These are phyloP conservation scores for Colletotrichum spinosum DNA, from an alignment of 2,329 filamentous ascomycete genomes.

Conservation along the genomic window DNA sequence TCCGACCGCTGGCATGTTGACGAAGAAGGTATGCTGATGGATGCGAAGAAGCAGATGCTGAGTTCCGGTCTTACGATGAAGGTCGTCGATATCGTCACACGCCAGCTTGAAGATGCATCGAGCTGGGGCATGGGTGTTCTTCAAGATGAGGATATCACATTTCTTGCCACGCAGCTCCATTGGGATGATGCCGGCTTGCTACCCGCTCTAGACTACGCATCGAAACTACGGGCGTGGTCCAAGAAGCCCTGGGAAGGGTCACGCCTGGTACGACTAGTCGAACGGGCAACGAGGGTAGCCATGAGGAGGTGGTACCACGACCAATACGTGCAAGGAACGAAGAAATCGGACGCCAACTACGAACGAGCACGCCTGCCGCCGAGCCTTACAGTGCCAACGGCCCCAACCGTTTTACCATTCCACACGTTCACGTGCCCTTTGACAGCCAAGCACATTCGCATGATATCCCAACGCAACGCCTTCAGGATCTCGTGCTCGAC, in stretches of 20 bases:
- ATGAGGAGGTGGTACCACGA: slow-evolving; percentile 92
- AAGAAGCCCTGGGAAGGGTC: slow-evolving; percentile 89
- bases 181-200: slow-evolving; percentile 51
- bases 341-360: slow-evolving; percentile 69
- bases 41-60: slow-evolving; percentile 71
- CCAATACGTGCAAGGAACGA: slow-evolving; percentile 72
- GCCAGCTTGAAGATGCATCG: slow-evolving; percentile 87
- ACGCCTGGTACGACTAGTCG: slow-evolving; percentile 82
- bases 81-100: slow-evolving; percentile 90
- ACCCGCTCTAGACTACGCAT: slow-evolving; percentile 50
- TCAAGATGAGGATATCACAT: slow-evolving; percentile 63
- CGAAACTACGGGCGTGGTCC: slow-evolving; percentile 70
- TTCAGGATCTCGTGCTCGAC: slow-evolving; percentile 93
- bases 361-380: slow-evolving; percentile 78
- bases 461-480: slow-evolving; percentile 95
- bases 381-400: slow-evolving; percentile 81
- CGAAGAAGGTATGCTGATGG: slow-evolving; percentile 82
- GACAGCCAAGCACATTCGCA: slow-evolving; percentile 88
- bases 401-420: slow-evolving; percentile 94
- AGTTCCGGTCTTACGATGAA: slow-evolving; percentile 87
- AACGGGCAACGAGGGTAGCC: slow-evolving; percentile 82
- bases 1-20: slow-evolving; percentile 96
- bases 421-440: slow-evolving; percentile 97
- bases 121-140: slow-evolving; percentile 84
- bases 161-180: slow-evolving; percentile 60